Conservation (phyloP, 2,329 filamentous ascomycete genomes). For the Fusarium sacchari region DNA sequence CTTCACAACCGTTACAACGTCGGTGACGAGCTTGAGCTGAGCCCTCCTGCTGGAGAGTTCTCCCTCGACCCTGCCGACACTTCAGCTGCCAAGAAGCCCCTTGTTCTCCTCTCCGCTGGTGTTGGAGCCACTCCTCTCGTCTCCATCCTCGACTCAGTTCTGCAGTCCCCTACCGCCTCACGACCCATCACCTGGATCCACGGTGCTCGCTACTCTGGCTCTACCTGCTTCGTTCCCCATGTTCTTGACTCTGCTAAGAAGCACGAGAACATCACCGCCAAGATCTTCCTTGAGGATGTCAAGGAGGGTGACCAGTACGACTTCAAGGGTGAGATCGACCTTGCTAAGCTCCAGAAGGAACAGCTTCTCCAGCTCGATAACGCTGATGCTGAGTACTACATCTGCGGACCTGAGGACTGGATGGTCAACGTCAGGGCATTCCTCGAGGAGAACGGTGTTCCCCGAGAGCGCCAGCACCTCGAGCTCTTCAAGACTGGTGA, state of each 20-base stretch:
- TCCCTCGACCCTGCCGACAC: constrained; percentile 62
- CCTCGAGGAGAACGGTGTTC: constrained; percentile 66
- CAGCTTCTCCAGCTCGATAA: constrained; percentile 66
- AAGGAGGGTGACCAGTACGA: constrained; percentile 66
- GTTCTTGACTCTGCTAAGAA: constrained; percentile 56
- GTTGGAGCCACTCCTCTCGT: constrained; percentile 75
- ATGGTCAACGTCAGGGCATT: constrained; percentile 69
- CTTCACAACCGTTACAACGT: constrained; percentile 60
- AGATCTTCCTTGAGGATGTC: constrained; percentile 68
- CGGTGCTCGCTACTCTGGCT: constrained; percentile 60
- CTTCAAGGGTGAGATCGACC: constrained; percentile 65
- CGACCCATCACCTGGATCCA: constrained; percentile 72
- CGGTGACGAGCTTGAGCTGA: constrained; percentile 65
- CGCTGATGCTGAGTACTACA: constrained; percentile 69
- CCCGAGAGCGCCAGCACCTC: constrained; percentile 67
- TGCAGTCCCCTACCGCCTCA: constrained; percentile 42
- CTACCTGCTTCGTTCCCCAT: constrained; percentile 66
- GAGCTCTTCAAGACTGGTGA: constrained; percentile 74
- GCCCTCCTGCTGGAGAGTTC: constrained; percentile 69
- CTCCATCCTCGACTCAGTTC: constrained; percentile 69
- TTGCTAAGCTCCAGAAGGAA: constrained; percentile 64
- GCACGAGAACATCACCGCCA: constrained; percentile 48
- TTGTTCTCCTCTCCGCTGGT: constrained; percentile 74
- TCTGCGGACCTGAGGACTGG: constrained; percentile 77
- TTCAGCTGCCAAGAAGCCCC: constrained; percentile 58